A percentile compares a stretch with the other conserved stretches of the same genome.
Conservation (phyloP, 257 asterid genomes). For the Ligustrum vulgare region DNA sequence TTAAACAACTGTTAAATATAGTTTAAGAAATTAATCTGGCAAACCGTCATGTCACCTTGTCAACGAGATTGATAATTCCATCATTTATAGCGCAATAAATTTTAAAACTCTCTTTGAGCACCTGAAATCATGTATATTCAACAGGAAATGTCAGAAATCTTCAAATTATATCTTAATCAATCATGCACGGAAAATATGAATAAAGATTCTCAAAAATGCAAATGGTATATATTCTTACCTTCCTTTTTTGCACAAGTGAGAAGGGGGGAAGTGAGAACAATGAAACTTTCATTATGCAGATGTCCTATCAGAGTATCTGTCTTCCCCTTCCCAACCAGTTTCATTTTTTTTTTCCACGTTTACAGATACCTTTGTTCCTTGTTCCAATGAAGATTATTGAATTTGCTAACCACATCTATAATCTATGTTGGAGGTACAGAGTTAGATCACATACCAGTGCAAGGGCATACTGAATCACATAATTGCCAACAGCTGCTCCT, state of each 20-base stretch:
- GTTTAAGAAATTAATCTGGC: background rate
- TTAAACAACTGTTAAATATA: constrained; percentile 1
- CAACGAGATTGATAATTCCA: constrained; percentile 96
- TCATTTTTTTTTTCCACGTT: background rate
- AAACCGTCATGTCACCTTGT: constrained; percentile 61
- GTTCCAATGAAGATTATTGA: constrained; percentile 6
- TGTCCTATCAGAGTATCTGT: background rate
- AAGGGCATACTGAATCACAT: constrained; percentile 86
- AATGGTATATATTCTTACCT: background rate
- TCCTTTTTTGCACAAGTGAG: background rate
- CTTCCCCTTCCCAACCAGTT: background rate
- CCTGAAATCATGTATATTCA: constrained; percentile 49
- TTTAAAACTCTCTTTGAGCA: constrained; percentile 96
- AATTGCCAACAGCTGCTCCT: constrained; percentile 87
- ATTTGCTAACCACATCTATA: constrained; percentile 2
- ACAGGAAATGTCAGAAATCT: constrained; percentile 10
- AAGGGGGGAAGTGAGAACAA: background rate
- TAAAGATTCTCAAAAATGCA: background rate
- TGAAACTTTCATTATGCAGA: background rate
- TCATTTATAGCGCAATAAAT: constrained; percentile 94
- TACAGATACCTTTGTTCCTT: background rate
- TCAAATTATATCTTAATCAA: background rate
- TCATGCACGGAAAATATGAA: background rate
- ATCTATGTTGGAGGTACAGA: constrained; percentile 4
- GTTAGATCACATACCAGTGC: constrained; percentile 63